Conservation (phyloP, 2,329 filamentous ascomycete species). For the Penicillium sp. region DNA sequence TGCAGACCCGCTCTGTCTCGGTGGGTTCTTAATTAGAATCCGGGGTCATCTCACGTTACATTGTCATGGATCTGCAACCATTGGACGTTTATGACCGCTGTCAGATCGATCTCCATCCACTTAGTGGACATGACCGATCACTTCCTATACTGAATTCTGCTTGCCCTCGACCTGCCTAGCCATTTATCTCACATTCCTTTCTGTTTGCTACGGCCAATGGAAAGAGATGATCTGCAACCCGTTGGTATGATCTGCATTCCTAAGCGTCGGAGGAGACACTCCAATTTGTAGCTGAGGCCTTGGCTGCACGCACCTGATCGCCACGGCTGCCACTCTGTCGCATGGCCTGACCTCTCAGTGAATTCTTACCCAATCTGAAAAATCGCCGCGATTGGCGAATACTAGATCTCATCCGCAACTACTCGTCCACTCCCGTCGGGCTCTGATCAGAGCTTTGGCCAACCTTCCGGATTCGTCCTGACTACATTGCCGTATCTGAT, state of each 20-base stretch:
- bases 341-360: not conserved
- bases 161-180: not conserved
- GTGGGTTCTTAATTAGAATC: not conserved
- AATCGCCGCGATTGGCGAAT: not conserved
- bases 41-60: conserved; percentile 1
- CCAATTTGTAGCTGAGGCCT: conserved; percentile 2
- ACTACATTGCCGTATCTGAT: not conserved
- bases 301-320: not conserved
- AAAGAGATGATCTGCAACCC: not conserved
- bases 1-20: not conserved
- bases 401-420: not conserved
- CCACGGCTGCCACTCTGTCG: not conserved
- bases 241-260: conserved; percentile 9
- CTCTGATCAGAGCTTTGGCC: not conserved
- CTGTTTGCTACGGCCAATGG: not conserved
- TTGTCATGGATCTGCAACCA: conserved; percentile 13
- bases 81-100: not conserved
- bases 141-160: not conserved
- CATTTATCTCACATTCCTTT: conserved; percentile 8
- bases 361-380: not conserved
- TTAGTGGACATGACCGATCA: not conserved
- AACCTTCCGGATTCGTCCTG: not conserved
- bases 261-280: not conserved
- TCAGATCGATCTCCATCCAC: not conserved
- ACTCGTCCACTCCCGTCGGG: not conserved